phyloP scores from a whole-genome alignment of 2,329 filamentous ascomycete species.

The Paecilomyces variotii region DNA sequence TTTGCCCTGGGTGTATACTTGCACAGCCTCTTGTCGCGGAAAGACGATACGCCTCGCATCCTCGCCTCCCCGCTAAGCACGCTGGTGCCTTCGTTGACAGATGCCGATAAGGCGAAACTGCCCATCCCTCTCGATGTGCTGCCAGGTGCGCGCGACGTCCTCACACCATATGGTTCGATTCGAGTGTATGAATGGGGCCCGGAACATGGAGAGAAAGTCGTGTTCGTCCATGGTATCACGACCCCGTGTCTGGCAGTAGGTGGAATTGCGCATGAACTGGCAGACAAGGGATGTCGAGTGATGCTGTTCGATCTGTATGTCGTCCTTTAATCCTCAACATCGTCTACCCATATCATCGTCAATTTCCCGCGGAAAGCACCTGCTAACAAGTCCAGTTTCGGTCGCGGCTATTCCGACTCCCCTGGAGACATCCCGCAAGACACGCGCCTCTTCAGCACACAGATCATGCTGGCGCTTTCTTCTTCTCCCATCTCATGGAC shows the following conservation, averaged over 20 bases:
- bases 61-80: conserved; percentile 30
- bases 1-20: conserved; percentile 26
- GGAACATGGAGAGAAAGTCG: conserved; percentile 59
- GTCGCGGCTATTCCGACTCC: conserved; percentile 68
- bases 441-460: conserved; percentile 62
- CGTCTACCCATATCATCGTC: too few relatives aligned
- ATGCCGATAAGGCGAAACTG: conserved; percentile 30
- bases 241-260: conserved; percentile 66
- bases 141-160: conserved; percentile 55
- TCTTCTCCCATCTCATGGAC: conserved; percentile 66
- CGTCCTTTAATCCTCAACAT: background rate
- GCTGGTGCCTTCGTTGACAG: conserved; percentile 25
- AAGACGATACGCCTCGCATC: conserved; percentile 9
- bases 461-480: conserved; percentile 62
- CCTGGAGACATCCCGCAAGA: conserved; percentile 62
- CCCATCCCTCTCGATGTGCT: conserved; percentile 64
- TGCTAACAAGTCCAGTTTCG: conserved; percentile 30
- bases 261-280: conserved; percentile 58
- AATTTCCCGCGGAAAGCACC: background rate
- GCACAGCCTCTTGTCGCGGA: conserved; percentile 17
- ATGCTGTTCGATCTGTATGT: conserved; percentile 62
- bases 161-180: conserved; percentile 55
- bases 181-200: conserved; percentile 77
- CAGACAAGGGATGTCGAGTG: conserved; percentile 60
- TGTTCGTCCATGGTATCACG: conserved; percentile 73